phyloP scores from a whole-genome alignment of 768 basidiomycete species.

The Heimioporus sp. region DNA sequence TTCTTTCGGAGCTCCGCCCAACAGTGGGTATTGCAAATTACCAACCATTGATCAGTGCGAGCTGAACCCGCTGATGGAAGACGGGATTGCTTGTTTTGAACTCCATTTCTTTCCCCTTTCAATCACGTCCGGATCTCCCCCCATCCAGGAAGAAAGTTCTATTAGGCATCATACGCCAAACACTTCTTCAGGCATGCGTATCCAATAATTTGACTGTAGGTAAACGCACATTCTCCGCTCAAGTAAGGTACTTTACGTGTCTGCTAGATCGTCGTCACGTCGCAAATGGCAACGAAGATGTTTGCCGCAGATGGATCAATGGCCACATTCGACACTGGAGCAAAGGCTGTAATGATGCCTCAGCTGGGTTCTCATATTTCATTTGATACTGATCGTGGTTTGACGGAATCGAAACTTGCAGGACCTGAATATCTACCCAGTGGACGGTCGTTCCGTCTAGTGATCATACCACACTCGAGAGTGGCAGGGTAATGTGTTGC shows the following conservation, averaged over 20 bases:
- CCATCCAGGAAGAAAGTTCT: constrained; percentile 39
- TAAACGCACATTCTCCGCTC: constrained; percentile 1
- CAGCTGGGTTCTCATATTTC: constrained; percentile 48
- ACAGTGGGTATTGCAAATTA: constrained; percentile 39
- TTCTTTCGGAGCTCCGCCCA: constrained; percentile 47
- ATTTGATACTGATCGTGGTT: constrained; percentile 2
- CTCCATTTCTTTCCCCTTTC: constrained; percentile 68
- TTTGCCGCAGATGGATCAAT: constrained; percentile 59
- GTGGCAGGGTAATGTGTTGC: constrained; percentile 38
- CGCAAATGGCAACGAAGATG: constrained; percentile 69
- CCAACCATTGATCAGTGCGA: background rate
- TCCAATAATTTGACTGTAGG: constrained; percentile 50
- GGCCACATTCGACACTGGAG: constrained; percentile 66
- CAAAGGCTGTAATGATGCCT: constrained; percentile 63
- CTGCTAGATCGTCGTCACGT: constrained; percentile 53
- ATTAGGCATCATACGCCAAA: constrained; percentile 52
- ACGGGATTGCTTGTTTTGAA: constrained; percentile 60
- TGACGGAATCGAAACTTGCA: constrained; percentile 13
- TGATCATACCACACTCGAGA: constrained; percentile 40
- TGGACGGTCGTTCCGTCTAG: constrained; percentile 42
- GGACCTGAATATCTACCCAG: constrained; percentile 42
- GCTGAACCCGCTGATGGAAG: constrained; percentile 26
- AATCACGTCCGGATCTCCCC: constrained; percentile 42
- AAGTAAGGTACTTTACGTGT: constrained; percentile 5
- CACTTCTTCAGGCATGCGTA: constrained; percentile 48